A percentile compares a stretch with the other conserved stretches of the same genome.
These are phyloP conservation scores for Pichia kluyveri DNA, from an alignment of 805 yeast genomes.

Conservation along the genomic window DNA sequence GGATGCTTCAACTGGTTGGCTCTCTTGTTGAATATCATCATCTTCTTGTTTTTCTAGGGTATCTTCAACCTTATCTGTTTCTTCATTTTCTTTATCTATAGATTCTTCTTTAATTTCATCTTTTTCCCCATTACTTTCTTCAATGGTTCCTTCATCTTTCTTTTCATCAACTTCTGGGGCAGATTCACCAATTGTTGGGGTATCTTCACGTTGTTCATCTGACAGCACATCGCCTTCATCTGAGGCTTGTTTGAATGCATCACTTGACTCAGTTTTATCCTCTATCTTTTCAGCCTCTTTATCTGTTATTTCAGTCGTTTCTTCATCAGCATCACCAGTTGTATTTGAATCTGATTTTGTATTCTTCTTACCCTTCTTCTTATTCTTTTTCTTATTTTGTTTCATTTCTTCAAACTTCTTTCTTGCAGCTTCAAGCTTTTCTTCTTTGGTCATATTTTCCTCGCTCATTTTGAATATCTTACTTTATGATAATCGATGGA, in stretches of 20 bases:
- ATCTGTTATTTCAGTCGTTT: not conserved
- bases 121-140: not conserved
- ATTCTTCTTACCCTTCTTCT: conserved; percentile 14
- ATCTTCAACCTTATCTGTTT: conserved; percentile 2
- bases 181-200: not conserved
- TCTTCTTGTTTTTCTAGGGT: not conserved
- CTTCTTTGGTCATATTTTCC: conserved; percentile 25
- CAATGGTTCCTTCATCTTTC: not conserved
- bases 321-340: conserved; percentile 1
- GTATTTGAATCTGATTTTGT: not conserved
- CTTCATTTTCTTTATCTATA: not conserved
- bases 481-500: no score
- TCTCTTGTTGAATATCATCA: not conserved
- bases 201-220: not conserved
- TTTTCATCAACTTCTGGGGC: no score
- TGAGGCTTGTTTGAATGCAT: not conserved
- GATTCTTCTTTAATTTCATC: conserved; percentile 2
- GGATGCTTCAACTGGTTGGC: no score
- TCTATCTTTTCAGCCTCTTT: not conserved
- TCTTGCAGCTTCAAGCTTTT: conserved; percentile 28
- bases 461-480: conserved; percentile 8
- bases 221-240: not conserved
- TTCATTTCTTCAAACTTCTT: conserved; percentile 27
- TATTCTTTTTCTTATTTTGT: conserved; percentile 22
- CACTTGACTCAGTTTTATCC: conserved; percentile 1